Base-by-base conservation (phyloP, 306 rosid species). In the Lathyrus oleraceus region DNA sequence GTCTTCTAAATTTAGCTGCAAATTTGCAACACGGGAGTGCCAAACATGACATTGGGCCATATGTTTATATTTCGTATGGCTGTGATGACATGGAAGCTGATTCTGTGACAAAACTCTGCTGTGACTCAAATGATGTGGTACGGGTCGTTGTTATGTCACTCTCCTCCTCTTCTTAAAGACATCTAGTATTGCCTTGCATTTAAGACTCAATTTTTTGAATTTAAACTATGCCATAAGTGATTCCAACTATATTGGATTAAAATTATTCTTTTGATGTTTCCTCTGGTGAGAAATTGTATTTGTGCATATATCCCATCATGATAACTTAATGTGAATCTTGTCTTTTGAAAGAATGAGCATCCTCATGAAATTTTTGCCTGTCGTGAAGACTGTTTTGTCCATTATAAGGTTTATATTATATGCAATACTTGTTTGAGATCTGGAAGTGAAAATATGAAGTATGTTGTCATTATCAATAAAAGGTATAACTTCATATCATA, bases 111-210 rank as follows among this genome's bases (percentile, higher is more conserved):
- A 91, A 85, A 72, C 87, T 95, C 52, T 79, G 84, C 78, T 91
- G 76, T 76, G 86, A 91, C 79, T 83, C 99, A 2, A 88, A 79
- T 74, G 99, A 95, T 70, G 84, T 85, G 97, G 99, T 95, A 85
- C 67, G 85, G 62, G 44, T 80, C 36, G 64, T 64, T 69, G 40
- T 82, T 62, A 38, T 65, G 70, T 45, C 74, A 32, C 47, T 13
- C 15, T 57, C 23, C 47, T 45, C 64, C 71, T 75, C 59, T 10
- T 61, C 39, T 56, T 25, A 57, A 15, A 9, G 9, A 1, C 66
- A 53, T 65, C 47, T 60, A 44, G 59, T 52, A 48, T 21, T 59
- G 9, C 20, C 27, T 19, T 60, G 61, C 76, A 62, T 53, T 56
- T 35, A 23, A 13, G 38, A 51, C 21, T 2, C 59, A 62, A 5